These are phyloP conservation scores for Termitomyces bulborhizus DNA, from an alignment of 768 basidiomycete species.

Conservation along the genomic window DNA sequence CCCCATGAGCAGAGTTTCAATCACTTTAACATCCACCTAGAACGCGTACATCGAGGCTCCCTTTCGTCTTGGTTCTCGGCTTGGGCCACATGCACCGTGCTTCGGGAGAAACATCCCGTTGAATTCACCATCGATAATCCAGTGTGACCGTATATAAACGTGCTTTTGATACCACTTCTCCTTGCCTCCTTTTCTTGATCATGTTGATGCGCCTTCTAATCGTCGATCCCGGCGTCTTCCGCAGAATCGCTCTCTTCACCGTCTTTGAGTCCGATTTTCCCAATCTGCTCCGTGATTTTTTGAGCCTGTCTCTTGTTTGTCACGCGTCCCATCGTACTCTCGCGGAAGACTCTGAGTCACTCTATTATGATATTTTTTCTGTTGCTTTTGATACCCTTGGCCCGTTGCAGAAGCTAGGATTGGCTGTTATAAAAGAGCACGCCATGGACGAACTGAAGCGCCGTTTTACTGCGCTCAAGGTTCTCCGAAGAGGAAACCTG, in stretches of 20 bases:
- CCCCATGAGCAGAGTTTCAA: background rate
- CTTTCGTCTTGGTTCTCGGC: slow-evolving; percentile 5
- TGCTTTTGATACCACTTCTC: slow-evolving; percentile 6
- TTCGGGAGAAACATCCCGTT: slow-evolving; percentile 14
- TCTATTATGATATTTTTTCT: slow-evolving; percentile 34
- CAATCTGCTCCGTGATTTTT: slow-evolving; percentile 24
- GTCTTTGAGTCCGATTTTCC: slow-evolving; percentile 19
- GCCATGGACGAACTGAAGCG: slow-evolving; percentile 39
- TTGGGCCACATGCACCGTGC: background rate
- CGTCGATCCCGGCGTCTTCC: slow-evolving; percentile 27
- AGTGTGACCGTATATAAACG: slow-evolving; percentile 11
- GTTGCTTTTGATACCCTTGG: slow-evolving; percentile 44
- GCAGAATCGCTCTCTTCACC: slow-evolving; percentile 27
- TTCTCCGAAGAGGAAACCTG: slow-evolving; percentile 32
- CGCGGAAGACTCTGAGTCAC: slow-evolving; percentile 19
- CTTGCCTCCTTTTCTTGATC: slow-evolving; percentile 3
- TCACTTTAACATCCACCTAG: background rate
- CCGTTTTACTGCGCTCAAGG: slow-evolving; percentile 37
- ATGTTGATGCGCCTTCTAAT: slow-evolving; percentile 28
- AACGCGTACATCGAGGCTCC: background rate
- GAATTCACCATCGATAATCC: slow-evolving; percentile 16
- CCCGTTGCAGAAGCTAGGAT: slow-evolving; percentile 31
- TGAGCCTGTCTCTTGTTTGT: slow-evolving; percentile 26
- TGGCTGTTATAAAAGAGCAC: slow-evolving; percentile 20
- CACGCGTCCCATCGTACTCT: slow-evolving; percentile 23